Conservation (phyloP, 2,329 filamentous ascomycete species). For the Fonsecaea monophora region DNA sequence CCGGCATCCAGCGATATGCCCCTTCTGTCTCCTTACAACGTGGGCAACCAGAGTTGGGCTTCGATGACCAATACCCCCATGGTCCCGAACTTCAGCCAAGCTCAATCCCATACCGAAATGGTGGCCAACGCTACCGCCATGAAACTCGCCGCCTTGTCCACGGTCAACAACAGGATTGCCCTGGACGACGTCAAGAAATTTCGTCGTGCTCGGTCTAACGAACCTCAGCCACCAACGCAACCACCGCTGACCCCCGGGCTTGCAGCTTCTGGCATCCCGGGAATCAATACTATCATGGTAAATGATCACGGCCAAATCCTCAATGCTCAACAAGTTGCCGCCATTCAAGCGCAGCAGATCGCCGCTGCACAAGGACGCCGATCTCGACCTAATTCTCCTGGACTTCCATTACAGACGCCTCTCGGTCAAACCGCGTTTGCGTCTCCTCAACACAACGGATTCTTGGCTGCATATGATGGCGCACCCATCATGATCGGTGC, state of each 20-base stretch:
- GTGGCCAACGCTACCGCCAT: constrained; percentile 98
- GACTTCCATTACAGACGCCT: constrained; percentile 73
- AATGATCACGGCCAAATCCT: constrained; percentile 91
- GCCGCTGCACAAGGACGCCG: constrained; percentile 68
- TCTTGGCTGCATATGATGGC: constrained; percentile 85
- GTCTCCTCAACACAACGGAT: constrained; percentile 93
- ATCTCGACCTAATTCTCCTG: constrained; percentile 88
- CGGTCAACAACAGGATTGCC: constrained; percentile 97
- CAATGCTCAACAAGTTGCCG: constrained; percentile 82
- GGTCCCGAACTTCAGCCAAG: constrained; percentile 79
- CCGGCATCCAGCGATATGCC: constrained; percentile 74
- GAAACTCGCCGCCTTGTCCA: constrained; percentile 96
- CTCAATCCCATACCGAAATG: constrained; percentile 86
- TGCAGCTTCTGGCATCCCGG: constrained; percentile 67
- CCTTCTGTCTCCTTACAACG: constrained; percentile 78
- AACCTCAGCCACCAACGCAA: constrained; percentile 64
- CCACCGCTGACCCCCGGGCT: constrained; percentile 71
- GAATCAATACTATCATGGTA: constrained; percentile 87
- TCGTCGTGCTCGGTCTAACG: constrained; percentile 86
- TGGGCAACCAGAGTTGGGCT: constrained; percentile 91
- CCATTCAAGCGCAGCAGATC: constrained; percentile 73
- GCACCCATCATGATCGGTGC: constrained; percentile 72
- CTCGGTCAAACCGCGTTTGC: constrained; percentile 65
- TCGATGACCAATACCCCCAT: constrained; percentile 98
- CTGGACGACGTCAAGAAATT: constrained; percentile 97